These are phyloP conservation scores for Lantana camara DNA, from an alignment of 257 asterid genomes.

Conservation along the genomic window DNA sequence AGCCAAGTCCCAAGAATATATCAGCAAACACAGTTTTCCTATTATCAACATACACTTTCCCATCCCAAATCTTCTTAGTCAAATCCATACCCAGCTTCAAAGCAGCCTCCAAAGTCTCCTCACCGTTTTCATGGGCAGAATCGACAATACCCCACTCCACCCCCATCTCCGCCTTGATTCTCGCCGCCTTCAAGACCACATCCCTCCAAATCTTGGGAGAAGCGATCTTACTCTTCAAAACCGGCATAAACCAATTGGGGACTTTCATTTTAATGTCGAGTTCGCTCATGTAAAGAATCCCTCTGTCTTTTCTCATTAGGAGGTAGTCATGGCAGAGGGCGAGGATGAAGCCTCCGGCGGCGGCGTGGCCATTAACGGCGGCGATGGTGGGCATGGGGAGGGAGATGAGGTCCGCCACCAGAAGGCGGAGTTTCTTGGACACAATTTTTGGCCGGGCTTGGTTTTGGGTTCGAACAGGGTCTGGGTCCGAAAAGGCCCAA, in stretches of 20 bases:
- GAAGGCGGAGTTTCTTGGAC: conserved; percentile 51
- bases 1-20: conserved; percentile 36
- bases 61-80: conserved; percentile 56
- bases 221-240: conserved; percentile 45
- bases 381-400: conserved; percentile 86
- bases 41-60: conserved; percentile 44
- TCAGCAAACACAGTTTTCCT: conserved; percentile 41
- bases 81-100: conserved; percentile 47
- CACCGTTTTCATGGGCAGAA: conserved; percentile 45
- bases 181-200: conserved; percentile 49
- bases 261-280: conserved; percentile 46
- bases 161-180: conserved; percentile 50
- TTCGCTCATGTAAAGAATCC: conserved; percentile 66
- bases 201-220: conserved; percentile 51
- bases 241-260: conserved; percentile 50
- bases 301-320: conserved; percentile 59
- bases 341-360: conserved; percentile 57
- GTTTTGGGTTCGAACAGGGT: conserved; percentile 22
- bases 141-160: conserved; percentile 59
- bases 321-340: conserved; percentile 69
- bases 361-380: conserved; percentile 70
- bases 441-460: conserved; percentile 27
- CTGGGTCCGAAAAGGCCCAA: conserved; percentile 48
- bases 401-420: conserved; percentile 53
- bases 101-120: conserved; percentile 62